Percentiles rank a stretch among this genome's conserved stretches.
phyloP scores from a whole-genome alignment of 305 asterid species.

The Rubia occidens region DNA sequence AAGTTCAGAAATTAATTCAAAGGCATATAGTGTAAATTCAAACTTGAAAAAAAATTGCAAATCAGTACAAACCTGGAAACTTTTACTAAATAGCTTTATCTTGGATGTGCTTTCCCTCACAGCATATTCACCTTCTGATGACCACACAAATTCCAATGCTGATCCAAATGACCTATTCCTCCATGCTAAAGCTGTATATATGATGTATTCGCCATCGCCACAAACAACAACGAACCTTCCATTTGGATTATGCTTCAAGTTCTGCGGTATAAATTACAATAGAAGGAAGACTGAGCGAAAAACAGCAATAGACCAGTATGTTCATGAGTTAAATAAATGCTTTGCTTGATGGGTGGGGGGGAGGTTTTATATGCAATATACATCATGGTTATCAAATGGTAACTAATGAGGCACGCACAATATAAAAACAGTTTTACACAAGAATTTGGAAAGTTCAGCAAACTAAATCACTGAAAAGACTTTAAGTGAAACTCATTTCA shows the following conservation, averaged over 20 bases:
- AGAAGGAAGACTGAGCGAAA: neutral
- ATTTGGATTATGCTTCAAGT: slow-evolving; percentile 88
- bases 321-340: neutral
- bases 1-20: neutral
- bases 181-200: slow-evolving; percentile 96
- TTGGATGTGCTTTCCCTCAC: slow-evolving; percentile 86
- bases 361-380: neutral
- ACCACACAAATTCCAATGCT: slow-evolving; percentile 90
- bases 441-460: neutral
- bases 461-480: neutral
- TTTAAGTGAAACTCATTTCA: neutral
- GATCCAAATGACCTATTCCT: slow-evolving; percentile 89
- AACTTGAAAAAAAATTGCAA: neutral
- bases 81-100: slow-evolving; percentile 71
- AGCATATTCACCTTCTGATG: slow-evolving; percentile 90
- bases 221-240: slow-evolving; percentile 92
- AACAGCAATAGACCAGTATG: neutral
- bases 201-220: slow-evolving; percentile 88
- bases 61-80: slow-evolving; percentile 49
- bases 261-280: slow-evolving; percentile 31
- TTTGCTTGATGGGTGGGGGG: neutral
- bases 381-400: neutral
- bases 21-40: neutral
- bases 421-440: neutral
- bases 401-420: neutral